Evolutionary conservation across 108 stramenopile species (phyloP).

Genomic region (Cyclostephanos invisitatus): DNA sequence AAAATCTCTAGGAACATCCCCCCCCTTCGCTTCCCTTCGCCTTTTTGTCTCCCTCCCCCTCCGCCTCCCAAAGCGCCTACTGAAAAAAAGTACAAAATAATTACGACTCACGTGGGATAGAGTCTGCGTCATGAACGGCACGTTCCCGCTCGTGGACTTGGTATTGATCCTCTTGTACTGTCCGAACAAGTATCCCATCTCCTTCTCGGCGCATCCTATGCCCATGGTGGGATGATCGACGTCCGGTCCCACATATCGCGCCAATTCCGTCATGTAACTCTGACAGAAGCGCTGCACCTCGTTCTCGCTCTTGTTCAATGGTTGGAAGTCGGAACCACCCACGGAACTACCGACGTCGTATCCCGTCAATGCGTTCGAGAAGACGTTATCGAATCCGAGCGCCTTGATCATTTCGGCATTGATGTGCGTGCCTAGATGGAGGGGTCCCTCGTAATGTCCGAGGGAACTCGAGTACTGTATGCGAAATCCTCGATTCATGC

Average conservation of each 20-base stretch:
- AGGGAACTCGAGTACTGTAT: conserved; percentile 89
- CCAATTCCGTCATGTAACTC: conserved; percentile 95
- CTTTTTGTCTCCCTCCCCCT: not conserved
- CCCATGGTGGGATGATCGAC: conserved; percentile 92
- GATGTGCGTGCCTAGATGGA: conserved; percentile 91
- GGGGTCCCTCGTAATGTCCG: conserved; percentile 93
- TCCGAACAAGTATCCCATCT: conserved; percentile 96
- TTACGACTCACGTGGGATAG: conserved; percentile 46
- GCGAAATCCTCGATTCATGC: conserved; percentile 86
- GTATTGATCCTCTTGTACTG: conserved; percentile 96
- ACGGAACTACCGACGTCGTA: conserved; percentile 88
- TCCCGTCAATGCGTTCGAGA: conserved; percentile 93
- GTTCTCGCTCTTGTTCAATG: conserved; percentile 89
- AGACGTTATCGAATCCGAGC: conserved; percentile 81
- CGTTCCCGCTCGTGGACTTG: conserved; percentile 52
- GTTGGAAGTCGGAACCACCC: conserved; percentile 97
- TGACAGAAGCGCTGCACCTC: conserved; percentile 98
- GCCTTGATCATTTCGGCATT: conserved; percentile 72
- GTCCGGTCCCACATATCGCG: conserved; percentile 96
- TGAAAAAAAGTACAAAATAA: not conserved
- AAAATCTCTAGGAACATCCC: not conserved
- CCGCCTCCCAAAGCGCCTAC: not conserved
- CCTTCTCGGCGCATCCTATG: conserved; percentile 85
- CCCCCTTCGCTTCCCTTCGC: no score
- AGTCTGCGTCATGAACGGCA: conserved; percentile 56